Evolutionary conservation across 768 basidiomycete species (phyloP).

Genomic region (Suillus ampliporus): DNA sequence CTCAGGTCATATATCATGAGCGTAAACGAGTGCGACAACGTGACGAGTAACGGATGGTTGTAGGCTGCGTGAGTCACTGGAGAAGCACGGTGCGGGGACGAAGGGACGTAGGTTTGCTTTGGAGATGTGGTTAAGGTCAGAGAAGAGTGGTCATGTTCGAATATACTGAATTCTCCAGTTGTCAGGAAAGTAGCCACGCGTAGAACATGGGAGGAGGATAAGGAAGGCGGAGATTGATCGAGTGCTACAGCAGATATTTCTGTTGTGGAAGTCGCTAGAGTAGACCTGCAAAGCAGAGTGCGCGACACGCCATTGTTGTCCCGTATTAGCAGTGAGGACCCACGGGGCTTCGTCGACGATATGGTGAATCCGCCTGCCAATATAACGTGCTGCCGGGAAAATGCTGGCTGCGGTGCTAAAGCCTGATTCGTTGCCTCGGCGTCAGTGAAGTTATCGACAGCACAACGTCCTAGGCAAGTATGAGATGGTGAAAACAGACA

Average conservation of each 20-base stretch:
- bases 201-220: conserved; percentile 29
- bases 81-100: conserved; percentile 44
- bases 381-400: conserved; percentile 48
- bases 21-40: conserved; percentile 68
- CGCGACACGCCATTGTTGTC: conserved; percentile 35
- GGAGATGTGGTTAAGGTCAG: conserved; percentile 47
- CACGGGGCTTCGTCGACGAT: conserved; percentile 39
- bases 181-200: conserved; percentile 68
- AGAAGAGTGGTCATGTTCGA: conserved; percentile 54
- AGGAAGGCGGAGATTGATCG: conserved; percentile 72
- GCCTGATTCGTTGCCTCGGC: conserved; percentile 9
- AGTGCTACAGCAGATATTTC: conserved; percentile 70
- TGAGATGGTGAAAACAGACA: conserved; percentile 22
- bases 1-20: conserved; percentile 78
- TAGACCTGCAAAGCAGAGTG: conserved; percentile 51
- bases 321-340: conserved; percentile 26
- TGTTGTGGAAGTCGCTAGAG: conserved; percentile 31
- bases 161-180: conserved; percentile 70
- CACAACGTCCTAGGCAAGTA: conserved; percentile 63
- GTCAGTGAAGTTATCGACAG: conserved; percentile 43
- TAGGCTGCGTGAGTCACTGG: conserved; percentile 72
- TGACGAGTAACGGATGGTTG: conserved; percentile 78
- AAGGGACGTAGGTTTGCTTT: conserved; percentile 55
- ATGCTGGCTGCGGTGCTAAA: conserved; percentile 14
- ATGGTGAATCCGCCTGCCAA: conserved; percentile 67